Conservation (phyloP, 2,329 filamentous ascomycete genomes). For the Penicillium sp. region DNA sequence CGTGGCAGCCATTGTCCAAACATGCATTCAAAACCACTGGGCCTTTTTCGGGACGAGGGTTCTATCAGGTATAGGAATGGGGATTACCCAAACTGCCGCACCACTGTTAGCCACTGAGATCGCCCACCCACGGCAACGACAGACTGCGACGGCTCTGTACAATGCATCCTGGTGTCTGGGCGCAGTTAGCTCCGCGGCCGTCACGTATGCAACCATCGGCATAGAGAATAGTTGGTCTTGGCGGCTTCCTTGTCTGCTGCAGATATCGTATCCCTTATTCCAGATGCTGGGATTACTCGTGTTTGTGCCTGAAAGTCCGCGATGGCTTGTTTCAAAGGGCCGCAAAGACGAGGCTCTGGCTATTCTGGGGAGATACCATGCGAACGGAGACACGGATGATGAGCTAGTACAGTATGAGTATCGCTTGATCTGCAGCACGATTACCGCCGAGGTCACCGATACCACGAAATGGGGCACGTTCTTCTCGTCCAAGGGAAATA, state of each 20-base stretch:
- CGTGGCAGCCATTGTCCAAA: conserved; percentile 21
- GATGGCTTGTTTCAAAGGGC: conserved; percentile 60
- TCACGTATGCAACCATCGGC: conserved; percentile 14
- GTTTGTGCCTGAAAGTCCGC: conserved; percentile 59
- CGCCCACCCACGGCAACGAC: conserved; percentile 29
- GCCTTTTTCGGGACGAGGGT: conserved; percentile 29
- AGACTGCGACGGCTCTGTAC: conserved; percentile 27
- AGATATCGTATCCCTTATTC: conserved; percentile 45
- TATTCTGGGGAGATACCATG: conserved; percentile 58
- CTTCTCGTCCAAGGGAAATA: conserved; percentile 17
- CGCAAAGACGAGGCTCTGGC: conserved; percentile 54
- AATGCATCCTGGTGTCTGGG: conserved; percentile 24
- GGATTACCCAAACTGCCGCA: conserved; percentile 27
- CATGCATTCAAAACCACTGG: conserved; percentile 14
- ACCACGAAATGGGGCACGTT: conserved; percentile 17
- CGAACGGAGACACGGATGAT: conserved; percentile 43
- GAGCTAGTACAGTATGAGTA: conserved; percentile 23
- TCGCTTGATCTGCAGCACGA: conserved; percentile 19
- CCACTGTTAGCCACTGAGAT: conserved; percentile 29
- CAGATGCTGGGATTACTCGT: conserved; percentile 48
- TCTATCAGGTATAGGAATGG: conserved; percentile 39
- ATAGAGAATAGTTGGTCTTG: conserved; percentile 43
- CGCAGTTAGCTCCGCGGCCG: conserved; percentile 12
- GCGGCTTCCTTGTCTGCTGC: conserved; percentile 56
- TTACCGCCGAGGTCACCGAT: conserved; percentile 14